Base-by-base conservation (phyloP, 2,329 filamentous ascomycete species). In the Waltergamsia citrina region DNA sequence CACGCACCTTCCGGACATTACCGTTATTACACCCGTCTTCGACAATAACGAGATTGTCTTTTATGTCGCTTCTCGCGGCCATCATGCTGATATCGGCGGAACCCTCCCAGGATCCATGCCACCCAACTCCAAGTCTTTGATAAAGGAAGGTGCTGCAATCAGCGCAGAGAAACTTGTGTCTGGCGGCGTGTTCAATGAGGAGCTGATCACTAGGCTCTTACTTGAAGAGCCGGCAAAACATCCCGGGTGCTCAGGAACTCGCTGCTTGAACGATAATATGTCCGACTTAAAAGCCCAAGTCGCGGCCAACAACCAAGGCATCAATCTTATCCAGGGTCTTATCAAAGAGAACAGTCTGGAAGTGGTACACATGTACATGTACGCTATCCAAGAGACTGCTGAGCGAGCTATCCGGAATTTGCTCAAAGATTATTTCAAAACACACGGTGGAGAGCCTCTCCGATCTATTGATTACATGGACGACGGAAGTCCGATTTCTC, bases 201-300 rank as follows among this genome's bases (percentile, higher is more conserved):
- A 81, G n/a, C 69, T 81, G 4, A 82, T 92, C 33, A 77, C 71
- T 0, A 72, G 87, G 43, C 60, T 85, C 1, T 64, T 94, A n/a
- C n/a, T n/a, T 5, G 74, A 84, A 34, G 81, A 87, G 41, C 85
- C 86, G 0, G 81, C 82, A 0, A 66, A 80, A 44, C 78, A 82
- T 43, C 75, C 78, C 0, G 85, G 81, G 2, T 92, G 84, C 58
- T 79, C 74, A 35, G 85, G 85, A 3, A 88, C 85, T 0, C 66
- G 85, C 28, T 86, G 84, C 50, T 63, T 93, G 2, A 76, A 74
- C 7, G 86, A 94, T 54, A 93, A 93, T 50, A 67, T 93, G 43
- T 88, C 85, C 33, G 86, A 93, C 50, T 65, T 94, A 25, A 87
- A 88, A 54, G 86, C 86, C 0, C 85, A 92, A 51, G 80, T 92